Base-by-base conservation (phyloP, 495 filamentous ascomycete species). In the Stereocaulon alpinum region DNA sequence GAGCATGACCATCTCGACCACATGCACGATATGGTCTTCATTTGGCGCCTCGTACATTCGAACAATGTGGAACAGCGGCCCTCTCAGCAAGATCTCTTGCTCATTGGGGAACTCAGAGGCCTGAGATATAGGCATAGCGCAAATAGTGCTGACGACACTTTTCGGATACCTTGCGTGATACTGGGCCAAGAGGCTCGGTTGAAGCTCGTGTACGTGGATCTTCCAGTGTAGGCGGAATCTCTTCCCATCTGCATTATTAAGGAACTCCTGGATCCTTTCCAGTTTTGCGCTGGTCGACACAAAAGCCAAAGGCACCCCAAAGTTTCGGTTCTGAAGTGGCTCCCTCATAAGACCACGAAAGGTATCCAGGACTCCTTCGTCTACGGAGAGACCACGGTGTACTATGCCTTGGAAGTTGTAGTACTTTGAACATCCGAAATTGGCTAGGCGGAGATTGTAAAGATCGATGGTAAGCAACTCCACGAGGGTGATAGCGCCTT, bases 381-480 rank as follows among this genome's bases (percentile, higher is more conserved):
- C 42, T 18, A 58, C 56, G 3, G 56, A 47, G 30, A 58, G 24
- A n/a, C 56, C 56, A 5, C 56, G 56, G 44, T 58, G 56, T 20
- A 58, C 22, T 6, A 32, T 47, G 27, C 41, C 56, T 37, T 58
- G 41, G 22, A 58, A 58, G n/a, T 49, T 58, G 30, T 49, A 48
- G 29, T 47, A 49, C 12, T 48, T 32, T 15, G 56, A 40, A 37
- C 56, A 47, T 20, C 56, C 40, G 27, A 47, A 49, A 22, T 58
- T 58, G 44, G 41, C 56, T 29, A 58, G 37, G 41, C 56, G 56
- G 5, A 58, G 41, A 32, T 58, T 58, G 56, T 58, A 58, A 15
- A 58, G 27, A 48, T 58, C 56, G 18, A 58, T 58, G 29, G 56
- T 58, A 30, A 58, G 56, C 18, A 58, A 27, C 29, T 58, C 56